These are phyloP conservation scores for Apiotrichum gamsii DNA, from an alignment of 1,284 basidiomycete genomes.

Conservation along the genomic window DNA sequence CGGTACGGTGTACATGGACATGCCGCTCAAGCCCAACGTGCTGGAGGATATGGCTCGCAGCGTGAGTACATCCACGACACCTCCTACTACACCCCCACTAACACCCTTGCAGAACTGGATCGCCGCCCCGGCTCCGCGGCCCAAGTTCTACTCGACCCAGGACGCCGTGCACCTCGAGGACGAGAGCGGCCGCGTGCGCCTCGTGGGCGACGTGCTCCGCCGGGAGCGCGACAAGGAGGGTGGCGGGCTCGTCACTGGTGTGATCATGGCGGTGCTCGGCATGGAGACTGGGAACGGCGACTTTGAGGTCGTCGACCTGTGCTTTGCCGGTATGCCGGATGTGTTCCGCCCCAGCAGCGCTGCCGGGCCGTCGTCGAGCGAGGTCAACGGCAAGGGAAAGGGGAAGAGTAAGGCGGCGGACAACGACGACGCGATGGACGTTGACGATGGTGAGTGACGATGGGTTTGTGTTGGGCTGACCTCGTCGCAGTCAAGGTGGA, in stretches of 20 bases:
- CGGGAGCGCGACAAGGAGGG: slow-evolving; percentile 48
- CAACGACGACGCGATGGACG: slow-evolving; percentile 22
- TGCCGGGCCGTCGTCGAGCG: slow-evolving; percentile 23
- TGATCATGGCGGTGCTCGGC: slow-evolving; percentile 83
- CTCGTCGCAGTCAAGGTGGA: no score
- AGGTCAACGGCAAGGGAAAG: slow-evolving; percentile 45
- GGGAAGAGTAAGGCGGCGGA: neutral
- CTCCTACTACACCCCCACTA: neutral
- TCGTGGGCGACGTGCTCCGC: slow-evolving; percentile 63
- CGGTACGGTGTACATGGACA: slow-evolving; percentile 94
- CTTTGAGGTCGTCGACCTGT: slow-evolving; percentile 89
- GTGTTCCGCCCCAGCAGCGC: slow-evolving; percentile 46
- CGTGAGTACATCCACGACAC: slow-evolving; percentile 56
- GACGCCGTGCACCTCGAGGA: slow-evolving; percentile 90
- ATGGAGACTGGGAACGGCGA: slow-evolving; percentile 83
- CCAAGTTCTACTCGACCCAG: slow-evolving; percentile 68
- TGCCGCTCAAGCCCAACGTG: slow-evolving; percentile 96
- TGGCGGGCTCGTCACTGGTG: slow-evolving; percentile 69
- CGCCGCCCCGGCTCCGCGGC: slow-evolving; percentile 66
- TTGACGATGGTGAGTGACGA: slow-evolving; percentile 7
- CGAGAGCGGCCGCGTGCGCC: slow-evolving; percentile 81
- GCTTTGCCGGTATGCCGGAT: slow-evolving; percentile 73
- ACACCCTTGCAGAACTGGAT: slow-evolving; percentile 92
- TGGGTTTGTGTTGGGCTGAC: no score
- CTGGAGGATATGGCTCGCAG: slow-evolving; percentile 89